A percentile compares a stretch with the other conserved stretches of the same genome.
Evolutionary conservation across 768 basidiomycete genomes (phyloP).

Genomic region (Coprinellus micaceus): DNA sequence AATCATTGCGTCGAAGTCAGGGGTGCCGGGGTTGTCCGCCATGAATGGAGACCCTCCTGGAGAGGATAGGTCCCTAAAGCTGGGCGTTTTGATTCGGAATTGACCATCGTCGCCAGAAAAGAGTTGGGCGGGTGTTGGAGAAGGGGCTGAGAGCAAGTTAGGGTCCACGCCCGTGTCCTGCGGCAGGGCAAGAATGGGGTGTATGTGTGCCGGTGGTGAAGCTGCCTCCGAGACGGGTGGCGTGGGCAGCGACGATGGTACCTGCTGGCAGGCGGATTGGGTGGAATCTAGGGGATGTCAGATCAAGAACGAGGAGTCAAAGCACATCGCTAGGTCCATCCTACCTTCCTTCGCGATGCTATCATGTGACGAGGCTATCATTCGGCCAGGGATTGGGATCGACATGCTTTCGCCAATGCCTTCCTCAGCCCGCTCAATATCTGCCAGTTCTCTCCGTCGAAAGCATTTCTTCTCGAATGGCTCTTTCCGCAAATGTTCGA

Average conservation of each 20-base stretch:
- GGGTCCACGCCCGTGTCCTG: background rate
- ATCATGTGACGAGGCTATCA: background rate
- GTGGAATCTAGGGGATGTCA: background rate
- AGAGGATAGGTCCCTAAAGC: background rate
- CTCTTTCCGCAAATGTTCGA: slow-evolving; percentile 45
- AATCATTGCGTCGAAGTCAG: background rate
- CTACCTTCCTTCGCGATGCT: background rate
- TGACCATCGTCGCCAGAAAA: background rate
- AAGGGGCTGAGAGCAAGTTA: background rate
- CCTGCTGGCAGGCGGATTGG: background rate
- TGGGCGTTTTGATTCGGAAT: background rate
- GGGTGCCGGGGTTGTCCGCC: background rate
- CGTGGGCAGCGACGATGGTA: slow-evolving; percentile 10
- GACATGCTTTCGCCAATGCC: slow-evolving; percentile 37
- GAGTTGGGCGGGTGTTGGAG: background rate
- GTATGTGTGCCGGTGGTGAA: background rate
- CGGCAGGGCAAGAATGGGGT: background rate
- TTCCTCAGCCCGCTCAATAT: slow-evolving; percentile 42
- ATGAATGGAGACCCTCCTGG: background rate
- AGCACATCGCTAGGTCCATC: background rate
- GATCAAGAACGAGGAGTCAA: too few relatives aligned
- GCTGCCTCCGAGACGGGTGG: slow-evolving; percentile 11
- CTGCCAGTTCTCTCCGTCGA: slow-evolving; percentile 40
- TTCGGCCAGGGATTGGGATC: slow-evolving; percentile 4
- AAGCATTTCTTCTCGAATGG: too few relatives aligned